These are phyloP conservation scores for Apiotrichum sp. DNA, from an alignment of 1,284 basidiomycete species.

Conservation along the genomic window DNA sequence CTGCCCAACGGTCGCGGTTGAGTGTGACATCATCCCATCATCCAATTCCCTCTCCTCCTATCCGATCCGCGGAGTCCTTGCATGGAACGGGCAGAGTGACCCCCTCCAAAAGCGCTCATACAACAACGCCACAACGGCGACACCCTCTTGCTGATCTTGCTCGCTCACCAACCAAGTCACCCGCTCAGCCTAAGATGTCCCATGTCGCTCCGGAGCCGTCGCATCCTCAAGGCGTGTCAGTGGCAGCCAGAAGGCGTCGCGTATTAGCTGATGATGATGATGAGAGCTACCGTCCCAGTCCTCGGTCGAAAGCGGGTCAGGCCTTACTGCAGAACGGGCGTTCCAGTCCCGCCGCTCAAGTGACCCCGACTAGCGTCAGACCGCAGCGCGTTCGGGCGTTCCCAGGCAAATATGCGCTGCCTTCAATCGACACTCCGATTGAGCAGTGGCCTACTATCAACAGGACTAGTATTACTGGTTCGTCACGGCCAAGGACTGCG, in stretches of 20 bases:
- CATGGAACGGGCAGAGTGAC: too few species aligned
- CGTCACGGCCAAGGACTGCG: not conserved
- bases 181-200: not conserved
- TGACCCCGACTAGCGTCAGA: not conserved
- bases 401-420: conserved; percentile 19
- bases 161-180: not conserved
- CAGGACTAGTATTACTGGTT: not conserved
- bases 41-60: too few species aligned
- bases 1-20: too few species aligned
- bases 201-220: not conserved
- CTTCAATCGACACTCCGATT: conserved; percentile 15
- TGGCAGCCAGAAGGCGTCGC: too few species aligned
- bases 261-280: not conserved
- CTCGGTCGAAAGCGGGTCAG: not conserved
- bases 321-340: not conserved
- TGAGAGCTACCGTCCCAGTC: conserved; percentile 11
- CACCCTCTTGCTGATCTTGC: not conserved
- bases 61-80: too few species aligned
- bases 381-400: not conserved
- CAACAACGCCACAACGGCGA: too few species aligned
- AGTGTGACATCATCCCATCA: too few species aligned
- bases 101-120: too few species aligned
- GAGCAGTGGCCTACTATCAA: conserved; percentile 17
- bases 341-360: not conserved
- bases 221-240: not conserved